A percentile compares a stretch with the other conserved stretches of the same genome.
Conservation (phyloP, 441 rosid genomes). For the Erysimum pusillum region DNA sequence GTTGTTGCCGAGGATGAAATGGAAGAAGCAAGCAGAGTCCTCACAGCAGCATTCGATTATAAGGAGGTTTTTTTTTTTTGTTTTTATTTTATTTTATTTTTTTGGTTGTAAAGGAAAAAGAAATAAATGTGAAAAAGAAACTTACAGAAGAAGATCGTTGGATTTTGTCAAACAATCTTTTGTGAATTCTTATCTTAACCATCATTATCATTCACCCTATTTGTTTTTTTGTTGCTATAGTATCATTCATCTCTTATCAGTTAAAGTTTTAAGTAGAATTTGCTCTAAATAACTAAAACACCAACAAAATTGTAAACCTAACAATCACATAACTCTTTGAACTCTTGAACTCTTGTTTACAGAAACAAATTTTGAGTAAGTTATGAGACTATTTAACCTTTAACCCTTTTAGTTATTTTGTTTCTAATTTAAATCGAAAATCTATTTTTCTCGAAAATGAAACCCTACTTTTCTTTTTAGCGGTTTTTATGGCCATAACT, state of each 20-base stretch:
- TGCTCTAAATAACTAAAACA: background rate
- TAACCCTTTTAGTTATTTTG: background rate
- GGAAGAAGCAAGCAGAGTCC: constrained; percentile 22
- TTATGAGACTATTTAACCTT: background rate
- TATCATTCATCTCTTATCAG: background rate
- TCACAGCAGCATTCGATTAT: constrained; percentile 11
- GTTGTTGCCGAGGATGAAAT: constrained; percentile 13
- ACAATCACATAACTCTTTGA: background rate
- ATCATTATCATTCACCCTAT: background rate
- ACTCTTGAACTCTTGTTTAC: background rate
- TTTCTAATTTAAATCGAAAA: background rate
- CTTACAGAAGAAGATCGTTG: background rate
- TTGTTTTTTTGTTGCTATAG: background rate
- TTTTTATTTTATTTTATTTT: too few relatives aligned
- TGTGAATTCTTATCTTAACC: constrained; percentile 4
- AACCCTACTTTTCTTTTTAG: background rate
- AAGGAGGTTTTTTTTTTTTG: background rate
- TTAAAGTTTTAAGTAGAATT: background rate
- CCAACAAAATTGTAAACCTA: background rate
- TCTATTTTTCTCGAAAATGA: background rate
- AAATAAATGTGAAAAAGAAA: background rate
- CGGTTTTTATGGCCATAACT: background rate
- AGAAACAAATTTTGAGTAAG: background rate
- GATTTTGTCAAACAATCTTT: constrained; percentile 1
- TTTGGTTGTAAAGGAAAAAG: background rate